Evolutionary conservation across 2,329 filamentous ascomycete species (phyloP).

Genomic region (Aspergillus fischeri): DNA sequence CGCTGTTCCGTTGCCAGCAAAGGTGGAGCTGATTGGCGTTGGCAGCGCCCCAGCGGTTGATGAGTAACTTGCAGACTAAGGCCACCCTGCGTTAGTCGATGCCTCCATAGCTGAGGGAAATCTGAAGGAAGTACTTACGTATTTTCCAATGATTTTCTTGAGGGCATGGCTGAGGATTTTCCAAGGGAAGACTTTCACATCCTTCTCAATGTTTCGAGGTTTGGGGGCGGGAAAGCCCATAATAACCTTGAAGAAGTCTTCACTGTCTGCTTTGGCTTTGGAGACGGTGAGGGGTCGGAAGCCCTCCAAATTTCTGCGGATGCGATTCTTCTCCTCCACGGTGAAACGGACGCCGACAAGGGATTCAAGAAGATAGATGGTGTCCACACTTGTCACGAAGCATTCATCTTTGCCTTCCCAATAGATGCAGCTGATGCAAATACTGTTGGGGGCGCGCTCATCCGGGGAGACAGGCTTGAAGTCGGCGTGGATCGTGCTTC

Average conservation of each 20-base stretch:
- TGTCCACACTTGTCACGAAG: constrained; percentile 95
- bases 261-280: constrained; percentile 85
- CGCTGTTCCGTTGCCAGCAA: constrained; percentile 38
- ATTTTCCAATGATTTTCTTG: constrained; percentile 99
- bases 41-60: constrained; percentile 53
- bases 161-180: constrained; percentile 80
- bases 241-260: constrained; percentile 98
- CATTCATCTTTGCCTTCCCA: constrained; percentile 90
- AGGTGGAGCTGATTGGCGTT: constrained; percentile 36
- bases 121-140: constrained; percentile 53
- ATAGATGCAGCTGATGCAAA: constrained; percentile 95
- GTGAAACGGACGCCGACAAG: constrained; percentile 83
- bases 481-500: constrained; percentile 73
- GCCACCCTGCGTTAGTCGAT: constrained; percentile 16
- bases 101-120: neutral
- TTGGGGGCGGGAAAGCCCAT: constrained; percentile 96
- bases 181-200: constrained; percentile 98
- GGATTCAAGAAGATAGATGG: constrained; percentile 89
- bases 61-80: constrained; percentile 64
- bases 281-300: constrained; percentile 91
- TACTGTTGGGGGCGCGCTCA: constrained; percentile 76
- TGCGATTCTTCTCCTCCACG: constrained; percentile 97
- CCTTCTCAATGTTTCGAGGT: constrained; percentile 96
- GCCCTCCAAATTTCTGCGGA: constrained; percentile 89
- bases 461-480: constrained; percentile 77